Evolutionary conservation across 2,329 filamentous ascomycete species (phyloP).

Genomic region (Aureobasidium uvarum): DNA sequence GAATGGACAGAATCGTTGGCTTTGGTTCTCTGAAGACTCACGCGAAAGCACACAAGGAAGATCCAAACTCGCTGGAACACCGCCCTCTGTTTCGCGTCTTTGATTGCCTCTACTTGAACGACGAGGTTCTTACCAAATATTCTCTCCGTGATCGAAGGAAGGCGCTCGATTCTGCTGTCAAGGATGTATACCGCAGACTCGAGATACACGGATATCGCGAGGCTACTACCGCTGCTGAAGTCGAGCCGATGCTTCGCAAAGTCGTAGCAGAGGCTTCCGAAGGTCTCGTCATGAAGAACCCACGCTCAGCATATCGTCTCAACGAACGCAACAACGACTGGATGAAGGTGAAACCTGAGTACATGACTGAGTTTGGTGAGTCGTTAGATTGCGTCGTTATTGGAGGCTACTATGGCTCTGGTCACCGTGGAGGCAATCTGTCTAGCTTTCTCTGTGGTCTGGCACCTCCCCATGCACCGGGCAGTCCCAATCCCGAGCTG

Average conservation of each 20-base stretch:
- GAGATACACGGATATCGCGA: conserved; percentile 75
- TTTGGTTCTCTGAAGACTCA: conserved; percentile 95
- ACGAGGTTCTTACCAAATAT: conserved; percentile 73
- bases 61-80: conserved; percentile 63
- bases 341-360: conserved; percentile 98
- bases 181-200: conserved; percentile 68
- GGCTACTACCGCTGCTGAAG: conserved; percentile 65
- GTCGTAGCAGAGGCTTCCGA: conserved; percentile 86
- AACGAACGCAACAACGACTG: conserved; percentile 93
- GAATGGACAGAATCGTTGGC: conserved; percentile 75
- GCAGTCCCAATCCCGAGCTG: conserved; percentile 61
- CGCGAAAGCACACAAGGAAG: conserved; percentile 73
- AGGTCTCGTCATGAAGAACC: conserved; percentile 91
- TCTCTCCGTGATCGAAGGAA: conserved; percentile 75
- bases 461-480: conserved; percentile 51
- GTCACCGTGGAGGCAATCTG: conserved; percentile 74
- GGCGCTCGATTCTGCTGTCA: conserved; percentile 70
- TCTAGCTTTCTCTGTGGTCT: conserved; percentile 88
- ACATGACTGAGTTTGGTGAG: conserved; percentile 96
- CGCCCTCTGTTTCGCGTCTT: conserved; percentile 83
- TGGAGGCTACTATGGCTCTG: conserved; percentile 89
- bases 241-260: conserved; percentile 75
- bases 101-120: conserved; percentile 88
- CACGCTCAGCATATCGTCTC: conserved; percentile 77
- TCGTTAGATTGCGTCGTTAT: conserved; percentile 86